These are phyloP conservation scores for Parastagonospora nodorum DNA, from an alignment of 2,329 filamentous ascomycete genomes.

Conservation along the genomic window DNA sequence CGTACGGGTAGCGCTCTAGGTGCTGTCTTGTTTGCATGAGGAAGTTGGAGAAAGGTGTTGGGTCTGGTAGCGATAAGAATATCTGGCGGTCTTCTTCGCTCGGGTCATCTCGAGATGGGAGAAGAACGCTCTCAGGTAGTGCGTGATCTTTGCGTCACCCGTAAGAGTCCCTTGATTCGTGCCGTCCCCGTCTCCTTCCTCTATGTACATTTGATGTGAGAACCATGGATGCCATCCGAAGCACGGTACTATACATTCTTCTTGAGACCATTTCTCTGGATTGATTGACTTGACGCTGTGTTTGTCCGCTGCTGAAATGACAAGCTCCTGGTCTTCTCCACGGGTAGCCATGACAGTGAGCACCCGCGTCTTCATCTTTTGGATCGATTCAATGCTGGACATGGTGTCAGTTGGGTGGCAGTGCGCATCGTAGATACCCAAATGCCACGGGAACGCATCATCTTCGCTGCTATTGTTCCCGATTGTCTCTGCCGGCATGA, in stretches of 20 bases:
- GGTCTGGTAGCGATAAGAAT: constrained; percentile 62
- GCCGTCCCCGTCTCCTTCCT: constrained; percentile 32
- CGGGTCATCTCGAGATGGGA: constrained; percentile 47
- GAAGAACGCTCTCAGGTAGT: constrained; percentile 72
- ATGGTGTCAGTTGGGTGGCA: constrained; percentile 85
- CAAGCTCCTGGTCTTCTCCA: constrained; percentile 74
- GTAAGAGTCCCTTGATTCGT: constrained; percentile 51
- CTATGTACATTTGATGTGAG: constrained; percentile 71
- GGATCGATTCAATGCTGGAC: constrained; percentile 62
- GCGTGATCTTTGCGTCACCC: constrained; percentile 55
- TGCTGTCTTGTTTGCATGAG: constrained; percentile 61
- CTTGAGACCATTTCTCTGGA: constrained; percentile 29
- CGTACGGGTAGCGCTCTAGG: constrained; percentile 63
- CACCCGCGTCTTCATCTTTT: constrained; percentile 67
- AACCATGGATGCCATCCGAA: constrained; percentile 93
- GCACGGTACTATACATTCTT: constrained; percentile 65
- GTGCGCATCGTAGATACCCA: constrained; percentile 77
- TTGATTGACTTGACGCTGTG: constrained; percentile 54
- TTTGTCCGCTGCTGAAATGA: constrained; percentile 63
- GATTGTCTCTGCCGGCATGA: neutral
- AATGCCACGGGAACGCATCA: constrained; percentile 66
- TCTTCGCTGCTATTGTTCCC: constrained; percentile 2
- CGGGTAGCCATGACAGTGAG: constrained; percentile 80
- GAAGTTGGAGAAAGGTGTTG: constrained; percentile 64
- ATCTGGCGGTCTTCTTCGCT: constrained; percentile 47